These are phyloP conservation scores for Fragilaria crotonensis DNA, from an alignment of 108 stramenopile genomes.

Conservation along the genomic window DNA sequence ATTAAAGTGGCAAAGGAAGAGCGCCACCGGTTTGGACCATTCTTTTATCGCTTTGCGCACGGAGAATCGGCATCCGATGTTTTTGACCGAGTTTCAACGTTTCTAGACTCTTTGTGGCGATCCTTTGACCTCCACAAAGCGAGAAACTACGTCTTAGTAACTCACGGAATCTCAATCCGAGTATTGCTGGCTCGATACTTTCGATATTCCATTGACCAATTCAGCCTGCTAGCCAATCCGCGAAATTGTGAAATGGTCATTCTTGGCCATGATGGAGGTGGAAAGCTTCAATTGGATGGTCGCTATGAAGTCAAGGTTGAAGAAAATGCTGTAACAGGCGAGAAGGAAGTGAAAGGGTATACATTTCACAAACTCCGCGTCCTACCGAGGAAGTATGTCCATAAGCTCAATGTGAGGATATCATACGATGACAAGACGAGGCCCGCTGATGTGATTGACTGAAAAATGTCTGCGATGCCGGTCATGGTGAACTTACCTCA, in stretches of 20 bases:
- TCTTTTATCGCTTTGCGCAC: conserved; percentile 87
- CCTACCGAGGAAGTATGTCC: conserved; percentile 45
- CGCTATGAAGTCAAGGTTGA: conserved; percentile 30
- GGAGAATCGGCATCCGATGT: conserved; percentile 89
- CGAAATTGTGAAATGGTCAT: conserved; percentile 86
- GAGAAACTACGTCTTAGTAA: conserved; percentile 79
- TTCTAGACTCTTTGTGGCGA: conserved; percentile 88
- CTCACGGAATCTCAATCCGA: conserved; percentile 85
- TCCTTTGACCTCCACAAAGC: conserved; percentile 62
- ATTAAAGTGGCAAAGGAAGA: conserved; percentile 65
- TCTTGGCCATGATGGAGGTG: conserved; percentile 70
- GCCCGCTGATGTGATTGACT: no score
- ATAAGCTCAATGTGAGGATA: conserved; percentile 45
- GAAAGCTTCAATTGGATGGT: conserved; percentile 60
- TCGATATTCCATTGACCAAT: conserved; percentile 88
- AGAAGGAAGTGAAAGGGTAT: conserved; percentile 32
- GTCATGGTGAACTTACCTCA: no score
- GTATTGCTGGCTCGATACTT: conserved; percentile 89
- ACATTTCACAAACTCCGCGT: conserved; percentile 55
- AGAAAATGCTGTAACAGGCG: conserved; percentile 11
- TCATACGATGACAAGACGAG: conserved; percentile 47
- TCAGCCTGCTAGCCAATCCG: conserved; percentile 84
- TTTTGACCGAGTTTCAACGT: conserved; percentile 82
- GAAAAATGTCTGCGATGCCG: no score
- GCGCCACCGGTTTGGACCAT: conserved; percentile 71